Percentiles rank a stretch among this genome's conserved stretches.
Evolutionary conservation across 805 yeast species (phyloP).

Genomic region (Metschnikowia anglica): DNA sequence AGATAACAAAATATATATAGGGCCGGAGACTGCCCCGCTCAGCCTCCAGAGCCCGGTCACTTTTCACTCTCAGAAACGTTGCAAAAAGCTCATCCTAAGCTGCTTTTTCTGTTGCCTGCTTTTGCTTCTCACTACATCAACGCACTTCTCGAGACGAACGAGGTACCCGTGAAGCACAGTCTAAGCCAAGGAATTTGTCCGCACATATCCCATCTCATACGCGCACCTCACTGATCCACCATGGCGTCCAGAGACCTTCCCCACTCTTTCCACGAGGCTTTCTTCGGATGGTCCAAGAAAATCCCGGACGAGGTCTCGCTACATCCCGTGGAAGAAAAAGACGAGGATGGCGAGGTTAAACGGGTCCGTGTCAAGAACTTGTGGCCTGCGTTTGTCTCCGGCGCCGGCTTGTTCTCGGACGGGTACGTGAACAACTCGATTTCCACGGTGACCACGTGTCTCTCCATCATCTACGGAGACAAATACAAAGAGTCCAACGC

Average conservation of each 20-base stretch:
- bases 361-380: constrained; percentile 26
- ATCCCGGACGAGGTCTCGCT: constrained; percentile 16
- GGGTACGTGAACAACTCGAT: constrained; percentile 89
- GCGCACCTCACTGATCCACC: no score
- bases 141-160: no score
- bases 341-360: constrained; percentile 17
- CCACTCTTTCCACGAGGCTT: constrained; percentile 16
- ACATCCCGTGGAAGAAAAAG: constrained; percentile 9
- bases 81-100: no score
- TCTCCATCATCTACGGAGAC: constrained; percentile 61
- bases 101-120: no score
- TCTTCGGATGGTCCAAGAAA: constrained; percentile 16
- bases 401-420: constrained; percentile 91
- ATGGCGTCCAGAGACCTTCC: constrained; percentile 25
- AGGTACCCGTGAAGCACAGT: no score
- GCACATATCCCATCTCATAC: no score
- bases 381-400: constrained; percentile 50
- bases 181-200: no score
- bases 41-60: no score
- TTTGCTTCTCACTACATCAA: no score
- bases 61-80: no score
- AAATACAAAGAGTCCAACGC: constrained; percentile 66
- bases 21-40: background rate
- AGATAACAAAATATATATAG: background rate
- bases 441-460: constrained; percentile 71